Base-by-base conservation (phyloP, 1,284 basidiomycete species). In the Somion occarium region DNA sequence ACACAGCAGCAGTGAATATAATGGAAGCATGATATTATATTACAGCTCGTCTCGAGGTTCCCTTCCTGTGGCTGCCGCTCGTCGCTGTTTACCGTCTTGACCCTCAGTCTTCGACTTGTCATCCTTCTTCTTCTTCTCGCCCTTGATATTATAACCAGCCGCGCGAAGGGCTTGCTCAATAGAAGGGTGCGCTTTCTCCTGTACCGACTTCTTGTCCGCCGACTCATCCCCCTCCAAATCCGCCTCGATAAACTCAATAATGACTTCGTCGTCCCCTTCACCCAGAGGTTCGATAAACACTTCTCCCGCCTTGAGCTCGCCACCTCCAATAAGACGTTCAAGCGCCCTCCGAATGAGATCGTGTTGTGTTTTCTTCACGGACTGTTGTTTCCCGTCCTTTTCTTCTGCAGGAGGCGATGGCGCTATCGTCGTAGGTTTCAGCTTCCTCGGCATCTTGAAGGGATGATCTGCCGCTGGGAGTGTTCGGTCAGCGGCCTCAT, bases 381-480 rank as follows among this genome's bases (percentile, higher is more conserved):
- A 38, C 50, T 51, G 48, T 15, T 38, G 45, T 15, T 37, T 53
- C 9, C 39, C 47, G 30, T 49, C 48, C n/a, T 56, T 50, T 2
- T 46, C 46, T 12, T 42, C 37, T 24, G 41, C 20, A n/a, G 24
- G 24, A 18, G 38, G 25, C 3, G 76, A 64, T 27, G 73, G 69
- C 27, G 69, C 67, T 38, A 78, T 71, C 47, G 80, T 72, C 41
- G 75, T 70, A n/a, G 75, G 71, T 61, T 78, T 76, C 38, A 55
- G 42, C 20, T 70, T 74, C 50, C 69, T 69, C 20, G 73, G 66
- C 45, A 73, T 65, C 57, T 78, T 76, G 57, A 78, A 63, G 5
- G 85, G 86, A 55, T 78, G 70, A 59, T 84, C 78, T 22, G 74
- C 69, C 47, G 77, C 72, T 5, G 78, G 75, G 22, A 79, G 60